Evolutionary conservation across 2,329 filamentous ascomycete genomes (phyloP), one percentile per base, ranked within the genome.

Genomic region (Colletotrichum navitas): DNA sequence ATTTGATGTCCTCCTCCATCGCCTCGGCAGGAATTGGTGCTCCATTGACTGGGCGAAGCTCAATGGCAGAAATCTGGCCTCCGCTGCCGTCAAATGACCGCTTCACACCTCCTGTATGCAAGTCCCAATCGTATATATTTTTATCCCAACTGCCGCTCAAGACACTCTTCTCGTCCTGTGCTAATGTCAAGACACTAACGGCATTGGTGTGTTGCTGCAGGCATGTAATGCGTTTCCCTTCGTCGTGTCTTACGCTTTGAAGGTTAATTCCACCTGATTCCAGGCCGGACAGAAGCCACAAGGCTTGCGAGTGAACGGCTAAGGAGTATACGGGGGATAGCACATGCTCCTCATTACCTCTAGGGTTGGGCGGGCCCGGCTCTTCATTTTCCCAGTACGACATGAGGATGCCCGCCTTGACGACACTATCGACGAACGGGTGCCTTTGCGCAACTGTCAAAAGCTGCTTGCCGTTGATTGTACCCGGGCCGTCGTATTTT

Each of bases 361-460:
- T 81, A 58, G 77, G 76, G 10, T 77, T 75, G 0, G 82, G 80
- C 0, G 78, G 79, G 3, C 82, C 75, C 2, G 90, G 89, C 79
- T 99, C 95, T 80, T 98, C 95, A 77, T 98, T 99, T 81, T 98
- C 96, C 96, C 96, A 99, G 81, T 99, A 99, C 63, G 93, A 97
- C 88, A 98, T 91, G 61, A 98, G 84, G 7, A 97, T 93, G 1
- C 95, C 96, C 2, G 95, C 95, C 81, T 99, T 99, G 67, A 94
- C 94, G 54, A 99, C 96, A 76, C 94, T 97, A 80, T 99, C 96
- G 51, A 99, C 96, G 77, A 98, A 99, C 0, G 96, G 96, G 79
- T 99, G 96, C 60, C 93, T 88, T 83, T 99, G 96, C 41, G 96
- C 96, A 7, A 99, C 96, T 0, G 96, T 99, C 76, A 99, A 85